A percentile compares a stretch with the other conserved stretches of the same genome.
These are phyloP conservation scores for Ophioceras dolichostomum DNA, from an alignment of 2,329 filamentous ascomycete species.

Conservation along the genomic window DNA sequence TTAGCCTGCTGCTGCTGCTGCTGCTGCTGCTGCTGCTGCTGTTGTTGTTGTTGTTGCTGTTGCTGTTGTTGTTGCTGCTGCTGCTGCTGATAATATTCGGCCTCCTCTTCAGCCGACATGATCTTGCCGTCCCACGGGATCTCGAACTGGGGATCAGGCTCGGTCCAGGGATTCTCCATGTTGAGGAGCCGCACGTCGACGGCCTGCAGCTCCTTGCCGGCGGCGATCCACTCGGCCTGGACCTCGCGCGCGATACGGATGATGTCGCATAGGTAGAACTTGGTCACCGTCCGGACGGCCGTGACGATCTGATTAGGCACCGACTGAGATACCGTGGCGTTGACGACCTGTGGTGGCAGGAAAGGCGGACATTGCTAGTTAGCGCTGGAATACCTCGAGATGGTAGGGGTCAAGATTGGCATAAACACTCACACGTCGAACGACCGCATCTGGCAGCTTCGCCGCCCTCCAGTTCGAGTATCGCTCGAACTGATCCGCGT, in stretches of 20 bases:
- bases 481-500: conserved; percentile 52
- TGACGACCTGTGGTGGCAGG: conserved; percentile 51
- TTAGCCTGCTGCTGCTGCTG: conserved; percentile 13
- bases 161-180: conserved; percentile 23
- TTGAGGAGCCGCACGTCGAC: too few species aligned
- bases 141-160: too few species aligned
- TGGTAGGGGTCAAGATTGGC: background rate
- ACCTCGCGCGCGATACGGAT: conserved; percentile 60
- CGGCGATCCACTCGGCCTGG: conserved; percentile 57
- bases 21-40: conserved; percentile 6
- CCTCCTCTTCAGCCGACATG: conserved; percentile 10
- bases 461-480: conserved; percentile 61
- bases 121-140: conserved; percentile 13
- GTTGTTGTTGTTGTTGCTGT: conserved; percentile 10
- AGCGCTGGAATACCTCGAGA: background rate
- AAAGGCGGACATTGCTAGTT: background rate
- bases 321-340: conserved; percentile 69
- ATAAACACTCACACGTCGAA: conserved; percentile 45
- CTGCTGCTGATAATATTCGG: conserved; percentile 3
- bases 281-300: conserved; percentile 64
- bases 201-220: conserved; percentile 42
- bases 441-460: conserved; percentile 55
- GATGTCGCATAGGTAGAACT: conserved; percentile 65
- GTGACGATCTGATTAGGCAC: conserved; percentile 62
- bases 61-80: conserved; percentile 10